Evolutionary conservation across 805 yeast species (phyloP), one percentile per base, ranked within the genome.

Genomic region (Wickerhamiella brachini): DNA sequence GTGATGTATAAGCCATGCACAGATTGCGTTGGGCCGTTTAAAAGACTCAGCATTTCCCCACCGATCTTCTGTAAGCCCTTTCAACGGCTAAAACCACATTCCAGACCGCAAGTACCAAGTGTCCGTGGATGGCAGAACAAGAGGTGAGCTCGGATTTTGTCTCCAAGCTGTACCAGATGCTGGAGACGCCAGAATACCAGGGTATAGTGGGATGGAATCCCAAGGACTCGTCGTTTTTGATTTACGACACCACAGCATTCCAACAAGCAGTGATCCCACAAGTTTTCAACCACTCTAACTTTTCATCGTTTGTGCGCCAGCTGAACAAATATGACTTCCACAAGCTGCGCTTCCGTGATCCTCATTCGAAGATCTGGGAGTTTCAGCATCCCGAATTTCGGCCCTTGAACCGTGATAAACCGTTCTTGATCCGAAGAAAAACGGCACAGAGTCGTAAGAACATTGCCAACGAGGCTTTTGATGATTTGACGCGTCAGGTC

Each of bases 261-360:
- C 62, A 56, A 45, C 54, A 54, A 22, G 44, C 39, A 49, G 84
- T 93, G 13, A 74, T 93, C 48, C 97, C 97, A 15, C 78, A 81
- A 49, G 95, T 90, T 67, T 93, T 93, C 72, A 90, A 89, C 62
- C 98, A 93, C 68, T 79, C 87, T 52, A 93, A 93, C 69, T 93
- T 90, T 69, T 90, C 97, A 38, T 79, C 89, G 59, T 90, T 90
- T 70, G 97, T 90, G 20, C 77, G 98, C 45, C 98, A 93, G 65
- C 73, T 93, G 60, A 93, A 93, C 73, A 93, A 93, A 68, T 93
- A 93, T 64, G 98, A 90, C 67, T 93, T 93, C 71, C 98, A 93
- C 72, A 93, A 93, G 69, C 95, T 93, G 45, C 85, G 90, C 63
- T 73, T 84, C 42, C 77, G 52, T 42, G 60, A 53, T 47, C 46